Evolutionary conservation across 1,284 basidiomycete genomes (phyloP).

Genomic region (Heterobasidion occidentale): DNA sequence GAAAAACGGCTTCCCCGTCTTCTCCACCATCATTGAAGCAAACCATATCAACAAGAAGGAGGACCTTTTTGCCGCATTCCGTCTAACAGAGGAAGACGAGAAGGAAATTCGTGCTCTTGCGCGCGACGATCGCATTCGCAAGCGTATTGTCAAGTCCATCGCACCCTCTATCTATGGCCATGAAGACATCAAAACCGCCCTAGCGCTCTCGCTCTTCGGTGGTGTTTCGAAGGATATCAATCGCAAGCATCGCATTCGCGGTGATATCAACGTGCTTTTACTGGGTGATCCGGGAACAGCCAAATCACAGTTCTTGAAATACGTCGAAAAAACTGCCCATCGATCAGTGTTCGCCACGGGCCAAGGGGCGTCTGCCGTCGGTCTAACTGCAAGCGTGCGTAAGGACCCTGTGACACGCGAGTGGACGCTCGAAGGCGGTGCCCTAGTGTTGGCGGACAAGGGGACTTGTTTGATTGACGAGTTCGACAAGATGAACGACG

Average conservation of each 20-base stretch:
- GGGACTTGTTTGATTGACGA: slow-evolving; percentile 99
- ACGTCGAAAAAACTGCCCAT: slow-evolving; percentile 97
- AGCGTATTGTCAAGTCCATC: slow-evolving; percentile 96
- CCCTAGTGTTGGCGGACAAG: slow-evolving; percentile 95
- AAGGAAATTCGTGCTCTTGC: slow-evolving; percentile 82
- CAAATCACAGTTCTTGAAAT: slow-evolving; percentile 99
- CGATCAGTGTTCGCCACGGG: slow-evolving; percentile 98
- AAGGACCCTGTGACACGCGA: slow-evolving; percentile 97
- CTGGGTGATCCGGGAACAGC: slow-evolving; percentile 98
- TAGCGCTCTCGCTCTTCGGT: slow-evolving; percentile 92
- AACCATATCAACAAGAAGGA: slow-evolving; percentile 99
- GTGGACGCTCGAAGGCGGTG: slow-evolving; percentile 98
- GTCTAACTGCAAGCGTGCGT: slow-evolving; percentile 95
- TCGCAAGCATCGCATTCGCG: slow-evolving; percentile 92
- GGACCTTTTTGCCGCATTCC: slow-evolving; percentile 90
- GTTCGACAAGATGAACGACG: slow-evolving; percentile 99
- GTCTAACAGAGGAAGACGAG: slow-evolving; percentile 95
- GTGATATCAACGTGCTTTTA: slow-evolving; percentile 94
- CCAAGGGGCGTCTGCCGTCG: slow-evolving; percentile 95
- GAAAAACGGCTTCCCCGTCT: slow-evolving; percentile 99
- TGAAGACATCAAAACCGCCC: slow-evolving; percentile 97
- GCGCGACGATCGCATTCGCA: slow-evolving; percentile 89
- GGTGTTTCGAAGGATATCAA: slow-evolving; percentile 95
- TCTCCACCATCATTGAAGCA: slow-evolving; percentile 96
- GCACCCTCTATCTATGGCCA: slow-evolving; percentile 99